Percentiles rank a stretch among this genome's conserved stretches.
These are phyloP conservation scores for Aspergillus versicolor DNA, from an alignment of 2,329 filamentous ascomycete genomes.

Conservation along the genomic window DNA sequence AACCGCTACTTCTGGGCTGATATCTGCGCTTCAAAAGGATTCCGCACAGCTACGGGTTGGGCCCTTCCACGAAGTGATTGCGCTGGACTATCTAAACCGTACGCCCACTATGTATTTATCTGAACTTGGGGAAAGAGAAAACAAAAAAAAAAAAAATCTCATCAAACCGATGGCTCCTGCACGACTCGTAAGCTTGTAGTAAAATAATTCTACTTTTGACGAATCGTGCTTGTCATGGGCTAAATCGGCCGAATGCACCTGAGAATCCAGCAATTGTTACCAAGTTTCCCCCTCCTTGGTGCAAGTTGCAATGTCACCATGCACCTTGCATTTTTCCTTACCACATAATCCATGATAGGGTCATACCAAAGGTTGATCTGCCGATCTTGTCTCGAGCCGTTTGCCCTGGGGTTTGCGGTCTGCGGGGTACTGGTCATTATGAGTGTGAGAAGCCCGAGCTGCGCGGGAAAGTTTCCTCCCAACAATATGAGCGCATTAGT, in stretches of 20 bases:
- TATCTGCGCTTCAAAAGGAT: neutral
- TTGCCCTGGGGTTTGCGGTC: slow-evolving; percentile 7
- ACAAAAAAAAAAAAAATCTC: too few relatives aligned
- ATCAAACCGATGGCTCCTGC: neutral
- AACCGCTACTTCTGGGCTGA: neutral
- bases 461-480: neutral
- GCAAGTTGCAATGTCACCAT: slow-evolving; percentile 2
- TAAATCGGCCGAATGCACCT: neutral
- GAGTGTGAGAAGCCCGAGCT: neutral
- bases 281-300: slow-evolving; percentile 10
- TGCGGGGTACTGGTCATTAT: slow-evolving; percentile 14
- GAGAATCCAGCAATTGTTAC: neutral
- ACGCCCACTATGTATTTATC: neutral
- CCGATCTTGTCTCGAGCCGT: slow-evolving; percentile 16
- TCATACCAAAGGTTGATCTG: slow-evolving; percentile 17
- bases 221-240: slow-evolving; percentile 5
- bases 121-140: neutral
- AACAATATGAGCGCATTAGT: neutral
- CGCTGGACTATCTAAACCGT: neutral
- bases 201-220: slow-evolving; percentile 3
- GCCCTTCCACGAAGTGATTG: neutral
- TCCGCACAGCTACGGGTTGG: neutral
- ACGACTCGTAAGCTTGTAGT: slow-evolving; percentile 4
- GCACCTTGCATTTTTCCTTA: slow-evolving; percentile 7
- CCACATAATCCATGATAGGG: slow-evolving; percentile 3